phyloP scores from a whole-genome alignment of 371 early-diverging fungal genomes.

The Mucor indicus region DNA sequence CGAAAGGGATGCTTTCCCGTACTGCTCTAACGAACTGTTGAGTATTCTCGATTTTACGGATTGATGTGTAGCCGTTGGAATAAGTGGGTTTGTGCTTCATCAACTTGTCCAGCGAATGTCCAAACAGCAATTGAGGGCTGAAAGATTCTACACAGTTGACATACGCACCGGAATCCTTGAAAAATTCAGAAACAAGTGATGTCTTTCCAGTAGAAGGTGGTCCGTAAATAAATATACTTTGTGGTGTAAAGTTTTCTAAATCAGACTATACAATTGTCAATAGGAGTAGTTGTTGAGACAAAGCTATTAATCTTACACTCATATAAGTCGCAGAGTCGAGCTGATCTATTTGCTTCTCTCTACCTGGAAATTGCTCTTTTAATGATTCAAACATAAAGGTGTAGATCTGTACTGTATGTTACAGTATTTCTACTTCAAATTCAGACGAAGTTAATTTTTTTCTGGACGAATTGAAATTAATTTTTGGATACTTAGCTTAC shows the following conservation, averaged over 20 bases:
- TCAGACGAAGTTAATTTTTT: too few species aligned
- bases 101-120: conserved; percentile 64
- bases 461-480: too few species aligned
- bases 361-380: conserved; percentile 53
- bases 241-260: conserved; percentile 2
- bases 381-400: conserved; percentile 10
- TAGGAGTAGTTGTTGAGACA: background rate
- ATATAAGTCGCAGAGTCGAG: conserved; percentile 52
- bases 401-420: background rate
- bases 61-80: conserved; percentile 14
- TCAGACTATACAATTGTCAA: conserved; percentile 2
- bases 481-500: too few species aligned
- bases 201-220: conserved; percentile 80
- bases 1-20: conserved; percentile 22
- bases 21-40: conserved; percentile 66
- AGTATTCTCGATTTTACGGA: conserved; percentile 57
- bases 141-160: conserved; percentile 75
- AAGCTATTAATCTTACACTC: conserved; percentile 28
- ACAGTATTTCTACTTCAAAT: too few species aligned
- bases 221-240: conserved; percentile 61
- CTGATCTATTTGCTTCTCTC: conserved; percentile 57
- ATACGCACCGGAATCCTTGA: conserved; percentile 38
- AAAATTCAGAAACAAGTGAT: conserved; percentile 45
- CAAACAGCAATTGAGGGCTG: conserved; percentile 74
- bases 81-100: conserved; percentile 29